A percentile compares a stretch with the other conserved stretches of the same genome.
Conservation (phyloP, 805 yeast genomes). For the Ogataea saltuana region DNA sequence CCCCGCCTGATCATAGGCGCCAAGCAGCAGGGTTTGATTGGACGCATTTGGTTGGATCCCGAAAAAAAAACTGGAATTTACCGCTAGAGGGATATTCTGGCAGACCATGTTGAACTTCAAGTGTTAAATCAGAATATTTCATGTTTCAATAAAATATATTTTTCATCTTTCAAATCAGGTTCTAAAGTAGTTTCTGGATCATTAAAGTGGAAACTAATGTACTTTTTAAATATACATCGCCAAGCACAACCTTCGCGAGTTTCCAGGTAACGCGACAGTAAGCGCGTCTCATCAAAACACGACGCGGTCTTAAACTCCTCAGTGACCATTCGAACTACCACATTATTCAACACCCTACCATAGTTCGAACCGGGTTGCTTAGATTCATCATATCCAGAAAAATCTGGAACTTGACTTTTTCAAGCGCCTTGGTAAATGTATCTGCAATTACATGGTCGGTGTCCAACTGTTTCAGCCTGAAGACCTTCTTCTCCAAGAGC, state of each 20-base stretch:
- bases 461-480: neutral
- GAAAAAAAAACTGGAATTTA: neutral
- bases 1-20: no score
- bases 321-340: neutral
- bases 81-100: neutral
- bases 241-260: no score
- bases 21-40: no score
- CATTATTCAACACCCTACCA: constrained; percentile 3
- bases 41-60: no score
- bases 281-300: no score
- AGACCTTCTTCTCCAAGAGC: neutral
- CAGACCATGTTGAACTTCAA: neutral
- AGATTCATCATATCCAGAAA: neutral
- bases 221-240: no score
- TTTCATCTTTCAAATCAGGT: no score
- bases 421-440: neutral
- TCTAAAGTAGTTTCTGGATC: no score
- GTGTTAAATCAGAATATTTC: neutral
- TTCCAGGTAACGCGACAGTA: no score
- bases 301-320: no score
- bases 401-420: neutral
- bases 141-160: no score
- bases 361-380: neutral
- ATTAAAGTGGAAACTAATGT: no score
- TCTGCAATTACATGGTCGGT: neutral